Evolutionary conservation across 257 asterid genomes (phyloP), one percentile per base, ranked within the genome.

Genomic region (Fraxinus anomala): DNA sequence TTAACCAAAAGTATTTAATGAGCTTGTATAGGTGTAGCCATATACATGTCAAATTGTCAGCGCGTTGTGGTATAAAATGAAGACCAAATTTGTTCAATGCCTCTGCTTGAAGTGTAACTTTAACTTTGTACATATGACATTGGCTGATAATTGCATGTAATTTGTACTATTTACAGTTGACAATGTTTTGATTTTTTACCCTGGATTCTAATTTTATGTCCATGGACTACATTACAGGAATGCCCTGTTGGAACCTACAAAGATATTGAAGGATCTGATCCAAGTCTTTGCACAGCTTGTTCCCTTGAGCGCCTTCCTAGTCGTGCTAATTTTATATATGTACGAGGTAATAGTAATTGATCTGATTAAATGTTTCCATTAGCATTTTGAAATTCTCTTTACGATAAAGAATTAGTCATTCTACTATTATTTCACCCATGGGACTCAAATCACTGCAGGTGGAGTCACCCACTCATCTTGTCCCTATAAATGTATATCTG

Each of bases 211-310:
- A 73, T 26, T 75, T 40, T 80, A 70, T 80, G 63, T 72, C 56
- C 74, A 9, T 76, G 83, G 77, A 26, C 73, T 61, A 42, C 54
- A 69, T 82, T 76, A 51, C 80, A 94, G 98, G 98, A 94, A 86
- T 94, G 98, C 87, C 96, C 94, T 76, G 85, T 88, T 83, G 97
- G 97, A 81, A 94, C 96, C 11, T 92, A 91, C 84, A 92, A 94
- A 83, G 90, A 87, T 79, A 87, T 65, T 79, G 96, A 88, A 88
- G 98, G 98, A 80, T 94, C 98, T 74, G 94, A 92, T 83, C 84
- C 85, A 37, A 80, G 80, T 82, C 96, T 94, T 78, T 94, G 98
- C 88, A 83, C 63, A 80, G 87, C 92, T 78, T 94, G 98, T 81
- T 80, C 97, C 68, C 83, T 89, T 40, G 96, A 89, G 80, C 81